phyloP scores from a whole-genome alignment of 1,139 yeast species.

The Casaregolazyma suthepensis region DNA sequence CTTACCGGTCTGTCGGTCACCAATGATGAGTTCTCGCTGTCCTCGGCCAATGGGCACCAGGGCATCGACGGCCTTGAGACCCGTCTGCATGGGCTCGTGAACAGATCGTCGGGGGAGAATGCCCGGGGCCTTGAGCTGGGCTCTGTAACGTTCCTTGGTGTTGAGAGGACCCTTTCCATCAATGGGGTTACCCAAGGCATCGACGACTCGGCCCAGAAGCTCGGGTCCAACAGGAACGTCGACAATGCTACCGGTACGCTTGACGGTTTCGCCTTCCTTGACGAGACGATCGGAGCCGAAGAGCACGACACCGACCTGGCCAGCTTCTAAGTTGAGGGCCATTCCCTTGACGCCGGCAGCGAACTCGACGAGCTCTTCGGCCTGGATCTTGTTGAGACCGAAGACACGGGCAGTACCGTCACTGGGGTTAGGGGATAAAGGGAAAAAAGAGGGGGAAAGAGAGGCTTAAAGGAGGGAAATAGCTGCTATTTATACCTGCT shows the following conservation, averaged over 20 bases:
- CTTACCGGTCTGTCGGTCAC: conserved; percentile 99
- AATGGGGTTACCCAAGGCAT: conserved; percentile 98
- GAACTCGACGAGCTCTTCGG: conserved; percentile 99
- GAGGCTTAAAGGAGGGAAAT: neutral
- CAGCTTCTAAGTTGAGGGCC: conserved; percentile 99
- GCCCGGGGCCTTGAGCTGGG: conserved; percentile 99
- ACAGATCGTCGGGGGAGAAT: conserved; percentile 99
- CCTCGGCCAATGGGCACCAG: conserved; percentile 99
- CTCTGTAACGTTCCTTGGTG: conserved; percentile 80
- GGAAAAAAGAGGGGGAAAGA: neutral
- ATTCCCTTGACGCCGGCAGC: conserved; percentile 99
- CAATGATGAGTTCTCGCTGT: conserved; percentile 99
- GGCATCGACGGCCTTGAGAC: conserved; percentile 98
- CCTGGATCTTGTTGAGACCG: conserved; percentile 99
- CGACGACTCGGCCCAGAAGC: conserved; percentile 98
- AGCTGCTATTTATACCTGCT: neutral
- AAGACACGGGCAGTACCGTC: conserved; percentile 99
- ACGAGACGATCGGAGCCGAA: conserved; percentile 99
- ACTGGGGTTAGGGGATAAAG: conserved; percentile 41
- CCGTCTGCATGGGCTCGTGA: conserved; percentile 99
- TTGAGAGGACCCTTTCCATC: conserved; percentile 99
- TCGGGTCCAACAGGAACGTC: conserved; percentile 99
- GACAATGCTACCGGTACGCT: conserved; percentile 99
- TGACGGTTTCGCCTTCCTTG: conserved; percentile 99
- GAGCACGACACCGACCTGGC: conserved; percentile 99